Base-by-base conservation (phyloP, 2,329 filamentous ascomycete species). In the Dissoconium aciculare region DNA sequence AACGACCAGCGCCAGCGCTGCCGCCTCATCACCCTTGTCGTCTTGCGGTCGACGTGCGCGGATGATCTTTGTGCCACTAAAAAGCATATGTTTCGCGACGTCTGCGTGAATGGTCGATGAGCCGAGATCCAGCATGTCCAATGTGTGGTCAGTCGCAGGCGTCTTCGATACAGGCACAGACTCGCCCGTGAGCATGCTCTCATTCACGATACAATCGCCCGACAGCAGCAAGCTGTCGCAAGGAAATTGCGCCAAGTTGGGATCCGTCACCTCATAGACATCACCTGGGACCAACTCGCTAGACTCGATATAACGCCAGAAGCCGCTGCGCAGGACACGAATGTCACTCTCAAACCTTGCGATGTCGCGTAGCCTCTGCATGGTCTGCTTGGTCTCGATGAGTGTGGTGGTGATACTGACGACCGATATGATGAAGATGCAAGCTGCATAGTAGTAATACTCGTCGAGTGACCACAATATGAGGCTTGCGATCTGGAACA, bases 151-250 rank as follows among this genome's bases (percentile, higher is more conserved):
- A 2, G 71, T 83, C 3, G 83, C 75, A 1, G 89, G 85, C 2
- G 75, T 66, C 56, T 98, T 98, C 2, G 85, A 93, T 1, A 98
- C 87, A 2, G 89, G 91, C 4, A 98, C 85, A 24, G 89, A 95
- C 62, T 98, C 89, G 35, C 87, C 73, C 23, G 89, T 98, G 19
- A 98, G 70, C 89, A 98, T 98, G 58, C 89, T 95, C 58, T 98
- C 89, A 49, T 98, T 98, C 42, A 98, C 85, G 39, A 98, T 95
- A 49, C 85, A 94, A 56, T 98, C 91, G 24, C 89, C 91, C 31
- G 81, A 82, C 0, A 98, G 66, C 4, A 98, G 61, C 17, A 98
- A 62, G 53, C 87, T 92, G 54, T 98, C 89, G 47, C 82, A 89
- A 1, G 89, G 89, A 39, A 95, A 79, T 45, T 92, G 81, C 3